These are phyloP conservation scores for Tolypocladium pustulatum DNA, from an alignment of 2,329 filamentous ascomycete genomes.

Conservation along the genomic window DNA sequence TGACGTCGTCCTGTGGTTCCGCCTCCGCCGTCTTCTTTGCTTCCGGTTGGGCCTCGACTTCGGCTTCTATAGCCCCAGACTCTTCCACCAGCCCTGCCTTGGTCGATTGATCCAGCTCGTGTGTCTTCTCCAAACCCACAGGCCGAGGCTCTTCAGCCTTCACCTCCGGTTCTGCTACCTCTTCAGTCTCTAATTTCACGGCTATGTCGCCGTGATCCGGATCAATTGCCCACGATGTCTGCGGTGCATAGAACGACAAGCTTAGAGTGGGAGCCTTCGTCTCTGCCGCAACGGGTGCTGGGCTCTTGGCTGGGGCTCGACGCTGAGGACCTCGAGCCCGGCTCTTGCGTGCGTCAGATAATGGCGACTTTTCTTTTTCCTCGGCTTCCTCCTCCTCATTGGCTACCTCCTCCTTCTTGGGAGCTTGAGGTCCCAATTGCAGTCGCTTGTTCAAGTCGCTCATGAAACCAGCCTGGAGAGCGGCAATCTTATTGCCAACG, in stretches of 20 bases:
- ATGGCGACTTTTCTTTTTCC: slow-evolving; percentile 62
- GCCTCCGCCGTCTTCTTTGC: neutral
- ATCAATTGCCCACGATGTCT: slow-evolving; percentile 42
- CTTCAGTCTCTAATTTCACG: slow-evolving; percentile 10
- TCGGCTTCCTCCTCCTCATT: slow-evolving; percentile 43
- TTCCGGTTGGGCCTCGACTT: neutral
- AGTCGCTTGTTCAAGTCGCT: slow-evolving; percentile 86
- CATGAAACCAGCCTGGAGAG: slow-evolving; percentile 84
- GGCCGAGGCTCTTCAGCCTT: slow-evolving; percentile 1
- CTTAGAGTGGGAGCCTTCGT: slow-evolving; percentile 18
- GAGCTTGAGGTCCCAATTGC: slow-evolving; percentile 70
- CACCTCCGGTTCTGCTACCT: slow-evolving; percentile 3
- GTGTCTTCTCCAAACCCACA: neutral
- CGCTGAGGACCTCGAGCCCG: slow-evolving; percentile 80
- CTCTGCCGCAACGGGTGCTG: slow-evolving; percentile 23
- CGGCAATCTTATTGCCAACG: slow-evolving; percentile 76
- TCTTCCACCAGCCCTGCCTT: slow-evolving; percentile 1
- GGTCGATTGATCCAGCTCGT: neutral
- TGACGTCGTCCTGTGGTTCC: neutral
- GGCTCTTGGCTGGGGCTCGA: slow-evolving; percentile 49
- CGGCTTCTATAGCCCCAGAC: neutral
- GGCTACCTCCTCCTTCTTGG: slow-evolving; percentile 61
- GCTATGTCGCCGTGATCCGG: slow-evolving; percentile 34
- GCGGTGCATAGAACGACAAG: slow-evolving; percentile 35
- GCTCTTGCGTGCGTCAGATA: slow-evolving; percentile 82